Evolutionary conservation across 2,329 filamentous ascomycete genomes (phyloP).

Genomic region (Aspergillus transmontanensis): DNA sequence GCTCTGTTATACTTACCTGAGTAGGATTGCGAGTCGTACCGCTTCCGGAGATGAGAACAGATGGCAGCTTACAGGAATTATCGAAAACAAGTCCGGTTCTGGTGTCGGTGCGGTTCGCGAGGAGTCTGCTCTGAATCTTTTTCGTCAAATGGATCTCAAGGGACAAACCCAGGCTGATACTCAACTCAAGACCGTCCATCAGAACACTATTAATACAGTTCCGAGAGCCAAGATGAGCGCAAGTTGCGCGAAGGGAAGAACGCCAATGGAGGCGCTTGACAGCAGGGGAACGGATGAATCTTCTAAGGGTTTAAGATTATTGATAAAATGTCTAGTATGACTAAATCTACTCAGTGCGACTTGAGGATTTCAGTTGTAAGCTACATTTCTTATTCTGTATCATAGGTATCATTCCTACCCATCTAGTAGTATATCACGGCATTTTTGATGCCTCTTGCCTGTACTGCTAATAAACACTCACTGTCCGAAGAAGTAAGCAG

Average conservation of each 20-base stretch:
- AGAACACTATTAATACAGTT: too few relatives aligned
- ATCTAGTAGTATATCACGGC: slow-evolving; percentile 5
- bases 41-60: too few relatives aligned
- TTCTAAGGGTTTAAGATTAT: neutral
- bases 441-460: neutral
- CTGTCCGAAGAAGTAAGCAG: neutral
- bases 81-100: too few relatives aligned
- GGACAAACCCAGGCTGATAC: too few relatives aligned
- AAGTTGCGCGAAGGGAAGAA: neutral
- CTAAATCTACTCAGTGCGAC: neutral
- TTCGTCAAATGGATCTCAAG: too few relatives aligned
- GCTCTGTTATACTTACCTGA: too few relatives aligned
- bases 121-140: too few relatives aligned
- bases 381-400: neutral
- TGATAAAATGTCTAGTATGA: neutral
- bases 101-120: too few relatives aligned
- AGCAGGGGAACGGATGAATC: neutral
- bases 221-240: neutral
- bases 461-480: slow-evolving; percentile 6
- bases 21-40: too few relatives aligned
- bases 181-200: too few relatives aligned
- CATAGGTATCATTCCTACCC: slow-evolving; percentile 4
- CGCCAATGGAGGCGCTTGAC: neutral
- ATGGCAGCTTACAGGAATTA: too few relatives aligned
- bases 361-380: neutral